Evolutionary conservation across 75 land plant genomes (phyloP), one percentile per base, ranked within the genome.

Genomic region (Larix kaempferi): DNA sequence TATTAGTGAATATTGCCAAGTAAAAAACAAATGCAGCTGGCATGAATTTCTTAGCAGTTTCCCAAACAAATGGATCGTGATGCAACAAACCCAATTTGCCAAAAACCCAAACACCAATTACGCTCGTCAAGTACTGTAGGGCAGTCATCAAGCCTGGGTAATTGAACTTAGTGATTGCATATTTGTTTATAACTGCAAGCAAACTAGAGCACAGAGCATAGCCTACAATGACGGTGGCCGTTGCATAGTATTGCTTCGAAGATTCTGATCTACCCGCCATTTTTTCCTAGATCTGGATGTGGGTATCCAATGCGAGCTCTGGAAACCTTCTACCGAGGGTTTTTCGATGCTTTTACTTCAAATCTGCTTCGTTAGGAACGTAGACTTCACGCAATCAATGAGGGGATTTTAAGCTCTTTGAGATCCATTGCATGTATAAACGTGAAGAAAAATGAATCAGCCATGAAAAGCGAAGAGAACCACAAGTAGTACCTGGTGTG

Each of bases 131-230:
- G 78, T 95, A 95, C 75, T 95, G 98, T 29, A 95, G 73, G 0
- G 94, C 95, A 3, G 96, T 95, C 49, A 95, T 78, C 11, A 95
- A 89, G 77, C 96, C 91, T 1, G 98, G 98, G 80, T 84, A 95
- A 39, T 85, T 87, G 83, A 95, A 95, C 37, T 85, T 78, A 55
- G 96, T 93, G 54, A 95, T 91, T 75, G 98, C 98, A 59, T 82
- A 90, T 71, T 95, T 95, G 92, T 95, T 95, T 75, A 95, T 93
- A n/a, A 95, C 91, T 0, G 96, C 92, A 4, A 95, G 96, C 78
- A 95, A 67, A 78, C 92, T 89, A 4, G 96, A 95, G 80, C 98
- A 95, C 15, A 95, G 83, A 16, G 98, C 96, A 61, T 95, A 95
- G 3, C 98, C 98, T 7, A 85, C 59, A 14, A 94, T 89, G 5